Base-by-base conservation (phyloP, 2,329 filamentous ascomycete genomes). In the Rutstroemia sydowiana region DNA sequence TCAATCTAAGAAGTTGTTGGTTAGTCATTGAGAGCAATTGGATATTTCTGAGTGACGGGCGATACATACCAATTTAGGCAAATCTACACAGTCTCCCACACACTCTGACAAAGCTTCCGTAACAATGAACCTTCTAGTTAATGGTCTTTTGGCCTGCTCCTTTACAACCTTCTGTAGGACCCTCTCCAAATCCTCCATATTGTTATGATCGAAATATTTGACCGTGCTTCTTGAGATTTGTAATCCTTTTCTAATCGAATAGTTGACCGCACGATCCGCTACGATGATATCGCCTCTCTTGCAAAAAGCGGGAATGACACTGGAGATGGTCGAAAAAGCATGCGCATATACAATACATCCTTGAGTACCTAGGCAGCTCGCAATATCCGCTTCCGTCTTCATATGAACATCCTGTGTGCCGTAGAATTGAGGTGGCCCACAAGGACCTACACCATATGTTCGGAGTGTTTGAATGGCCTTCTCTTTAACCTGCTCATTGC, bases 371-470 rank as follows among this genome's bases (percentile, higher is more conserved):
- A 98, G 72, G 66, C 92, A 95, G 9, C 87, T 80, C 21, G 93
- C 90, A 65, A 98, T 91, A 67, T 97, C 92, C 52, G 88, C 82
- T 71, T 98, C 93, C 14, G 89, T 90, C 74, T 95, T 93, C 81
- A 96, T 92, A 70, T 98, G 93, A 42, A 97, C 91, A 70, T 98
- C 93, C 69, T 97, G 92, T 30, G 90, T 98, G 59, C 91, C 93
- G 72, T 98, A 98, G 73, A 98, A 98, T 58, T 95, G 91, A 5
- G 93, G 93, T 16, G 93, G 93, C 18, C 93, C 93, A 67, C 93
- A 98, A 52, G 93, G 92, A 8, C 93, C 95, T 37, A 98, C 95
- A 52, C 93, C 93, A 63, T 98, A 98, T 18, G 88, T 95, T 55
- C 92, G 87, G 36, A 98, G 79, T 0, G 91, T 95, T 68, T 92